Evolutionary conservation across 257 asterid genomes (phyloP).

Genomic region (Marsdenia floribunda): DNA sequence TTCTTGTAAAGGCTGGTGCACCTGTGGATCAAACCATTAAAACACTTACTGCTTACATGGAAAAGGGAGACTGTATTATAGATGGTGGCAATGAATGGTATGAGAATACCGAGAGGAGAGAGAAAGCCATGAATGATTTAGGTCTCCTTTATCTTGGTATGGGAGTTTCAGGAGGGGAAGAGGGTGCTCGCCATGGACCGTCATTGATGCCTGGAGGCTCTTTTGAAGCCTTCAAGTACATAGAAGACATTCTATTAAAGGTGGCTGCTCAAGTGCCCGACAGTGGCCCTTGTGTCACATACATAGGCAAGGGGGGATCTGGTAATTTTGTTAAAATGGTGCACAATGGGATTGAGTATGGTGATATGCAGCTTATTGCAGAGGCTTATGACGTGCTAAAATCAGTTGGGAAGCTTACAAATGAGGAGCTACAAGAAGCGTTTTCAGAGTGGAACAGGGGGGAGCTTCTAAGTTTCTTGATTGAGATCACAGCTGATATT

Average conservation of each 20-base stretch:
- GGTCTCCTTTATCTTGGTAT: conserved; percentile 91
- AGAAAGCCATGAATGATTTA: conserved; percentile 59
- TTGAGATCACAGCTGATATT: conserved; percentile 92
- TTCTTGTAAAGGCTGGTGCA: conserved; percentile 95
- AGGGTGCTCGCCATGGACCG: conserved; percentile 92
- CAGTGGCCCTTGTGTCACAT: conserved; percentile 96
- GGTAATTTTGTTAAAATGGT: conserved; percentile 96
- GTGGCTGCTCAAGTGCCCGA: conserved; percentile 96
- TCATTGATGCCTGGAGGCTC: conserved; percentile 99
- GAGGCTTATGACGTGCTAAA: conserved; percentile 94
- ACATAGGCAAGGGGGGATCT: conserved; percentile 83
- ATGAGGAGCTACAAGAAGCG: conserved; percentile 65
- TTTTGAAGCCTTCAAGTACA: conserved; percentile 65
- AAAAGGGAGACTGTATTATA: conserved; percentile 89
- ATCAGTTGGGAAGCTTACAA: conserved; percentile 82
- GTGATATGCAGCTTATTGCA: conserved; percentile 94
- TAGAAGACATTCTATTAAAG: conserved; percentile 76
- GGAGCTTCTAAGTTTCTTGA: conserved; percentile 91
- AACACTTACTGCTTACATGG: conserved; percentile 83
- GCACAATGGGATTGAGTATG: conserved; percentile 93
- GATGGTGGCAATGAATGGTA: conserved; percentile 99
- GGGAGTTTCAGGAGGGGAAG: conserved; percentile 99
- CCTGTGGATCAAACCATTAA: conserved; percentile 94
- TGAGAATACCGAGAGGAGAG: conserved; percentile 95
- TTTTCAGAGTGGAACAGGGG: conserved; percentile 91